Evolutionary conservation across 768 basidiomycete species (phyloP), one percentile per base, ranked within the genome.

Genomic region (Boletellus ananiceps): DNA sequence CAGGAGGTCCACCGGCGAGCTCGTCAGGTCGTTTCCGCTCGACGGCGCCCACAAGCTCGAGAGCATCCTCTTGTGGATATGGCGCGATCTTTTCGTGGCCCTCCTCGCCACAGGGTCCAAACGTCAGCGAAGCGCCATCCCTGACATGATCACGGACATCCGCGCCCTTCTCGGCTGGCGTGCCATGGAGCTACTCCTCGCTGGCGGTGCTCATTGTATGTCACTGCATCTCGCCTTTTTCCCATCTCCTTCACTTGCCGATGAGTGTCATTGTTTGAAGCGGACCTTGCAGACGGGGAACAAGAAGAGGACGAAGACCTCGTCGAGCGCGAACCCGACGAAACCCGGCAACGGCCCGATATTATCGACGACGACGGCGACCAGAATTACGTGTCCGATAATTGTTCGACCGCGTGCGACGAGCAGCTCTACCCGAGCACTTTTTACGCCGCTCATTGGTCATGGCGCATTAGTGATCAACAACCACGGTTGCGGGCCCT

Each of bases 1-100:
- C 48, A 76, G 56, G n/a, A 48, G 65, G 41, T 73, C 70, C 43
- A 69, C 66, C 11, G 75, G 76, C 13, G 74, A 71, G 32, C 36
- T 69, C 19, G 59, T 83, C 56, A 82, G 77, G 55, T 66, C 70
- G 0, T 82, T 83, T 47, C 59, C 63, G 18, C 60, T 83, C 18
- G 62, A 63, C 3, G 82, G 82, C 4, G 75, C 74, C 1, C 71
- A 74, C 27, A 69, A 70, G 19, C 66, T 83, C 16, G 70, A 75
- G 23, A 67, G 64, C 13, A 69, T 76, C 35, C 50, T 79, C 6
- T 63, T 83, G 15, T 86, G 82, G 81, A 77, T 86, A 45, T 86
- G 84, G 84, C 74, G 84, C 6, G 85, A 86, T 51, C 70, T 86
- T 16, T 79, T 86, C 52, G 60, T 86, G 8, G 76, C 75, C 21